Percentiles rank a stretch among this genome's conserved stretches.
Evolutionary conservation across 768 basidiomycete genomes (phyloP).

Genomic region (Rhodosporidiobolus odoratus): DNA sequence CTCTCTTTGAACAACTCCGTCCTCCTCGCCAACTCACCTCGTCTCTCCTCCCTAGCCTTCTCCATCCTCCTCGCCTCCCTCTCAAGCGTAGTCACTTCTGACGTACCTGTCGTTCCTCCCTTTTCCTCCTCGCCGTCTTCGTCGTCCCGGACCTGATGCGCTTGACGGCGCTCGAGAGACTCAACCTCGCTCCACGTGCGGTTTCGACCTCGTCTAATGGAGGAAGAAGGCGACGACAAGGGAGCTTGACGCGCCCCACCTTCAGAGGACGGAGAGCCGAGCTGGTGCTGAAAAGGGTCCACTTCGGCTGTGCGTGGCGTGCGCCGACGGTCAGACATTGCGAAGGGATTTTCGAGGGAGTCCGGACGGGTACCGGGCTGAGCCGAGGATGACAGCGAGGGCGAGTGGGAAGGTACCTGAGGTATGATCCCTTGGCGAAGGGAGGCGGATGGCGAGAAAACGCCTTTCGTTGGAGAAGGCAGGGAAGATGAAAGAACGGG

Average conservation of each 20-base stretch:
- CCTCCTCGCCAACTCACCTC: neutral
- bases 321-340: neutral
- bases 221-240: neutral
- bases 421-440: no score
- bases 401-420: no score
- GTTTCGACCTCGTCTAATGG: neutral
- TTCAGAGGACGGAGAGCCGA: no score
- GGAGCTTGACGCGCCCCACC: neutral
- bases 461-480: no score
- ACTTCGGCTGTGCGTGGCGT: neutral
- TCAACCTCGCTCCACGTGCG: constrained; percentile 11
- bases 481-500: neutral
- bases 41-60: neutral
- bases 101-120: no score
- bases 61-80: neutral
- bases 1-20: neutral
- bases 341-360: constrained; percentile 1
- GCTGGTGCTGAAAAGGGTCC: constrained; percentile 8
- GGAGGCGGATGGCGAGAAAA: no score
- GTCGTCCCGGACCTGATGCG: constrained; percentile 4
- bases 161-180: neutral
- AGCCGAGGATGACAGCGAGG: neutral
- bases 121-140: no score
- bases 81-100: neutral
- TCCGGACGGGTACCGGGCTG: neutral